Evolutionary conservation across 2,329 filamentous ascomycete genomes (phyloP).

Genomic region (Aspergillus bombycis): DNA sequence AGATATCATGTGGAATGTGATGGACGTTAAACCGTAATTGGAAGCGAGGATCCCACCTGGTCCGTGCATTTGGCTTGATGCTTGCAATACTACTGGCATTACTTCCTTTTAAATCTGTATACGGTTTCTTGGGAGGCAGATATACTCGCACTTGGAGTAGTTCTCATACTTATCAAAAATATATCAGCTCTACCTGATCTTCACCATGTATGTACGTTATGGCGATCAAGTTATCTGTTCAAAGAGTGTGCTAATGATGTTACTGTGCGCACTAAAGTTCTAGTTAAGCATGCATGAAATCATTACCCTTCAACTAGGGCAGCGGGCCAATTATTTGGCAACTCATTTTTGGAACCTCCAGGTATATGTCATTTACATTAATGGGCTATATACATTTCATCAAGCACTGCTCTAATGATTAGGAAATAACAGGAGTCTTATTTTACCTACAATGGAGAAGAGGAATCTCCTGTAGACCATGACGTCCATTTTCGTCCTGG

Average conservation of each 20-base stretch:
- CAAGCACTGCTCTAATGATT: neutral
- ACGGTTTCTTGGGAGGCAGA: neutral
- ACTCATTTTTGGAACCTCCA: constrained; percentile 98
- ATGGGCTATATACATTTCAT: neutral
- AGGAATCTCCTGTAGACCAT: constrained; percentile 72
- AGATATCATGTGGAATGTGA: constrained; percentile 25
- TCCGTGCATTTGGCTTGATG: constrained; percentile 20
- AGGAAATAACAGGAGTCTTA: constrained; percentile 77
- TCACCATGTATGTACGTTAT: neutral
- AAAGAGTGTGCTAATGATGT: neutral
- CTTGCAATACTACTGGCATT: neutral
- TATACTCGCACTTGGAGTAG: neutral
- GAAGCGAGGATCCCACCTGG: constrained; percentile 10
- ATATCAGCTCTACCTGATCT: neutral
- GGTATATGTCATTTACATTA: constrained; percentile 48
- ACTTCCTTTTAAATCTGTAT: neutral
- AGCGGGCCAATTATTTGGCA: constrained; percentile 88
- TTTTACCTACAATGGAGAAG: constrained; percentile 79
- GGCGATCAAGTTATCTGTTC: neutral
- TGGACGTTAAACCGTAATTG: constrained; percentile 11
- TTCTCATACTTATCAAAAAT: neutral
- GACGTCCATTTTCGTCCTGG: constrained; percentile 88
- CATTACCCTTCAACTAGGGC: constrained; percentile 88
- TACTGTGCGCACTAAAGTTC: constrained; percentile 1
- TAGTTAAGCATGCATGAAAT: constrained; percentile 79